Base-by-base conservation (phyloP, 2,329 filamentous ascomycete genomes). In the Claviceps sp. region DNA sequence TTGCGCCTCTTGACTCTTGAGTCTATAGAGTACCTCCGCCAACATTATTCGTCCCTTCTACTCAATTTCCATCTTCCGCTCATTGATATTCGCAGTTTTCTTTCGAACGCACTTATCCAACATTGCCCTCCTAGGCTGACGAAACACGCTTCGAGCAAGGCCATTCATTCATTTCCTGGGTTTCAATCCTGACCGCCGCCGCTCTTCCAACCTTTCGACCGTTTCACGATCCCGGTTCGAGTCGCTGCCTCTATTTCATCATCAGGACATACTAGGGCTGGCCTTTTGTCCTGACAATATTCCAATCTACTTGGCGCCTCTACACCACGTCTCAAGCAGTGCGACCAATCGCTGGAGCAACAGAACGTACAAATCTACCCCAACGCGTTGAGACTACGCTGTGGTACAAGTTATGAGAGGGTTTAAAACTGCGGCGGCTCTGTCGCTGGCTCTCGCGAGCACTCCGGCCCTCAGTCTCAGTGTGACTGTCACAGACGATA, bases 401-500 rank as follows among this genome's bases (percentile, higher is more conserved):
- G 14, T 22, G 19, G 11, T 30, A 41, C 19, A 39, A 47, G 47
- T n/a, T 14, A 54, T 54, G 53, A 52, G 34, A 50, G 42, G 26
- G 8, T 47, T 42, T 13, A 24, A 48, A 6, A 42, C 39, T 4
- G 30, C 52, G 3, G 50, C 53, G 16, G 30, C 55, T 19, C 48
- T 57, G 44, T 55, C 55, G 45, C 49, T 56, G 14, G 56, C 50
- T 44, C 47, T 58, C n/a, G 13, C 51, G 42, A 50, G 52, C 51
- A 50, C 30, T 6, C 45, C 50, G 4, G 54, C 39, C n/a, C 50
- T 57, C 16, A 64, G 61, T 24, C 56, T 70, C 55, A 48, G 64
- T 37, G 56, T 70, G 42, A 61, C 66, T 51, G 58, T 67, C 30
- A 60, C 58, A 45, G 62, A 58, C 54, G 61, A 66, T 30, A 59